Evolutionary conservation across 2,329 filamentous ascomycete genomes (phyloP).

Genomic region (Exophiala mesophila): DNA sequence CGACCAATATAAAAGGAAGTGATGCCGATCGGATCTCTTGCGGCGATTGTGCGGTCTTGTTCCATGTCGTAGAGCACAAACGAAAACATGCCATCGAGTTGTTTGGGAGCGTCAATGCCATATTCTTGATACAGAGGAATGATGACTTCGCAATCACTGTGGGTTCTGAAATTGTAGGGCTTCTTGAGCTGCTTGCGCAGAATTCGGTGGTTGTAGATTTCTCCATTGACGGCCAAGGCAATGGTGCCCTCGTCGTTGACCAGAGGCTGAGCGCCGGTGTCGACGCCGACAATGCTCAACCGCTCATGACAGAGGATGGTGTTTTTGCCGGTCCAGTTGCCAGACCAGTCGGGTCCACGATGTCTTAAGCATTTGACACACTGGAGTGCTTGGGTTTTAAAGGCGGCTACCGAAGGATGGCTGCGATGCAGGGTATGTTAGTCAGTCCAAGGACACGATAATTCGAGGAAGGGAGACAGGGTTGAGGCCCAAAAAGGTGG

Average conservation of each 20-base stretch:
- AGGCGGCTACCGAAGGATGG: constrained; percentile 30
- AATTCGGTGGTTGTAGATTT: constrained; percentile 99
- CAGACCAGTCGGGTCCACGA: constrained; percentile 97
- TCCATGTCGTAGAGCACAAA: constrained; percentile 97
- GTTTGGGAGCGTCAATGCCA: constrained; percentile 84
- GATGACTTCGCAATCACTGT: constrained; percentile 98
- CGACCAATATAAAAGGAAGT: constrained; percentile 97
- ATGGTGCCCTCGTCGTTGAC: constrained; percentile 86
- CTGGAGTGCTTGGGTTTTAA: constrained; percentile 33
- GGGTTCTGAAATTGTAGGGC: constrained; percentile 94
- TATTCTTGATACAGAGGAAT: constrained; percentile 95
- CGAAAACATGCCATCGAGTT: constrained; percentile 99
- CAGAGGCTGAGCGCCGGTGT: constrained; percentile 91
- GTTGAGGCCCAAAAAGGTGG: constrained; percentile 3
- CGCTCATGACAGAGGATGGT: constrained; percentile 98
- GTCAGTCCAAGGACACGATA: background rate
- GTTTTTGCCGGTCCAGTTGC: constrained; percentile 81
- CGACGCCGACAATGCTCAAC: constrained; percentile 94
- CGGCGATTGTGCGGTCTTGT: constrained; percentile 85
- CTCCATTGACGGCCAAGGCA: constrained; percentile 94
- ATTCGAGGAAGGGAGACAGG: no score
- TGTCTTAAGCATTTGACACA: constrained; percentile 69
- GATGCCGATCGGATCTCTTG: constrained; percentile 92
- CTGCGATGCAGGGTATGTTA: constrained; percentile 23
- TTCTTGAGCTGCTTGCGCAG: constrained; percentile 80